Evolutionary conservation across 1,284 basidiomycete genomes (phyloP).

Genomic region (Phaffia rhodozyma): DNA sequence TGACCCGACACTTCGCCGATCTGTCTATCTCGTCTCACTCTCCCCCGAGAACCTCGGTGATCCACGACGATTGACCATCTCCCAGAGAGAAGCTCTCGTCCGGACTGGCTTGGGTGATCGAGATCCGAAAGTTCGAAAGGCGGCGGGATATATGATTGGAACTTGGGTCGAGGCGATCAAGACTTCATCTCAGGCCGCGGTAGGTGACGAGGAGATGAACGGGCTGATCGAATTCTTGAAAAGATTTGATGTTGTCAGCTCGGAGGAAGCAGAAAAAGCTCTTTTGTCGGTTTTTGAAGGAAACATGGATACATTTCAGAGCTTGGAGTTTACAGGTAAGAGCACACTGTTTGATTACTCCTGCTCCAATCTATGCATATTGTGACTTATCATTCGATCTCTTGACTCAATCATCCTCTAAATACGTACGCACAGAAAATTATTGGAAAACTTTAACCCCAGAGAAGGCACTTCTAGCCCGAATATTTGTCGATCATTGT

Average conservation of each 20-base stretch:
- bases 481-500: conserved; percentile 75
- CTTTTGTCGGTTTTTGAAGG: conserved; percentile 52
- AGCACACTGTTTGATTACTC: conserved; percentile 24
- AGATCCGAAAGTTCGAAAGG: conserved; percentile 66
- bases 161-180: conserved; percentile 55
- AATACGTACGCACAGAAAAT: conserved; percentile 39
- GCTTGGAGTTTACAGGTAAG: conserved; percentile 57
- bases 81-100: conserved; percentile 65
- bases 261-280: conserved; percentile 54
- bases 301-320: conserved; percentile 49
- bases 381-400: neutral
- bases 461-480: conserved; percentile 69
- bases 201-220: conserved; percentile 20
- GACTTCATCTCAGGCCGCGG: conserved; percentile 27
- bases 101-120: conserved; percentile 78
- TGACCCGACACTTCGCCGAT: conserved; percentile 67
- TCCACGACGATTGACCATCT: conserved; percentile 56
- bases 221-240: conserved; percentile 43
- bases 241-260: conserved; percentile 50
- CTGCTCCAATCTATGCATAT: neutral
- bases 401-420: neutral
- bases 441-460: conserved; percentile 71
- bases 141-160: conserved; percentile 62
- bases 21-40: conserved; percentile 58
- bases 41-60: conserved; percentile 46